Evolutionary conservation across 2,329 filamentous ascomycete genomes (phyloP).

Genomic region (Fusarium clavum): DNA sequence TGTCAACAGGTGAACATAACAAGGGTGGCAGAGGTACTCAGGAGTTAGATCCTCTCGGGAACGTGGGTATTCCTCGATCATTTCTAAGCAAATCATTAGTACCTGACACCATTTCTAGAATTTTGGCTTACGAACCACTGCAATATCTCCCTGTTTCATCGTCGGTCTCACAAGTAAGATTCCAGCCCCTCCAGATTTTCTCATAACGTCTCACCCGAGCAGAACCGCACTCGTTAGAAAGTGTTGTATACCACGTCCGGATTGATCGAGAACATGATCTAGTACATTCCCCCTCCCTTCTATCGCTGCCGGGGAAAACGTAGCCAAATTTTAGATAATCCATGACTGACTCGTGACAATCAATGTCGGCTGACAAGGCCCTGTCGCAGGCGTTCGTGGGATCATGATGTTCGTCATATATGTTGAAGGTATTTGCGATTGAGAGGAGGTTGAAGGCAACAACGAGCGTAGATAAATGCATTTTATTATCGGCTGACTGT

Average conservation of each 20-base stretch:
- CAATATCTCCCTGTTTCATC: fast-evolving
- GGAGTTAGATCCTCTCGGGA: not conserved
- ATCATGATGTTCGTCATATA: not conserved
- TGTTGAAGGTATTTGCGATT: not conserved
- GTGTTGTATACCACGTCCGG: not conserved
- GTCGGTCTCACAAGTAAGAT: not conserved
- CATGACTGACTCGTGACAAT: not conserved
- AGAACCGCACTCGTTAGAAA: not conserved
- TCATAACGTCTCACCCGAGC: not conserved
- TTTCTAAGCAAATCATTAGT: not conserved
- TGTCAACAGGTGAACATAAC: not conserved
- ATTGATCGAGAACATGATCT: not conserved
- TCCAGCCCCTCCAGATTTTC: not conserved
- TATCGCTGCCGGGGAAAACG: fast-evolving
- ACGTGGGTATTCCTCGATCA: not conserved
- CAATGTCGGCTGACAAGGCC: not conserved
- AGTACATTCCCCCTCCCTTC: not conserved
- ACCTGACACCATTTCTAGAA: not conserved
- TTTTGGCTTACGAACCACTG: not conserved
- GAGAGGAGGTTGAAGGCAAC: fast-evolving
- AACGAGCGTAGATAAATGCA: fast-evolving
- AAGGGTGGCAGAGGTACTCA: not conserved
- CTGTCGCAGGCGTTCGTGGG: not conserved
- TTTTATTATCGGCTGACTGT: fast-evolving
- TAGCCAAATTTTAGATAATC: not conserved